Evolutionary conservation across 23 red algal genomes (phyloP), one percentile per base, ranked within the genome.

Genomic region (Gracilaria domingensis): DNA sequence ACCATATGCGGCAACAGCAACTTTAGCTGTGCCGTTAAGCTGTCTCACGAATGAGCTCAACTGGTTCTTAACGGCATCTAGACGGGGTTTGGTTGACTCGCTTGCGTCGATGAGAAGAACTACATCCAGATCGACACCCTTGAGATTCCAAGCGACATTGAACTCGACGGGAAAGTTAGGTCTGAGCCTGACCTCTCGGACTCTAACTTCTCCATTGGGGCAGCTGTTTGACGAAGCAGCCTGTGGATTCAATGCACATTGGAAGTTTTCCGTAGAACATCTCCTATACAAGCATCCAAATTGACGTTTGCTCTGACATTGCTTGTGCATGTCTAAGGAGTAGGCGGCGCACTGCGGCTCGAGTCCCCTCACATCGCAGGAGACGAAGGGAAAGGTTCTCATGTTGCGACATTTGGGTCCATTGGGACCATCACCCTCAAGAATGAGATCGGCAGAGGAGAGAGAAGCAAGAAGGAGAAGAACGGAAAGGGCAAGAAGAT

Each of bases 101-200:
- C 42, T 45, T 45, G 42, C 42, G 42, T 45, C 42, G 42, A 45
- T 45, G 11, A 45, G 42, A 45, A 45, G 42, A 45, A 45, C 42
- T 45, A 45, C 42, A 11, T 45, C 42, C 42, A 45, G 42, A 45
- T 4, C 42, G 11, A 45, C 42, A 11, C 42, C 42, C 42, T 45
- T 45, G 5, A 45, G 11, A 45, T 45, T 45, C 1, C 42, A 9
- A 23, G 69, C 33, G 1, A 75, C 36, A 47, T 75, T 30, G 37
- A 75, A 75, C 36, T 75, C 69, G 14, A 75, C 69, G 1, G 69
- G 69, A n/a, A 40, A 45, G 25, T 75, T 40, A 33, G 69, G 69
- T n/a, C 8, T 40, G 37, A 75, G 69, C 16, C 36, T 44, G 0
- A 75, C 69, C 12, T 24, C 8, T 5, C 39, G 37, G 21, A 75